These are phyloP conservation scores for Leptomonas pyrrhocoris DNA, from an alignment of 208 protist species.

Conservation along the genomic window DNA sequence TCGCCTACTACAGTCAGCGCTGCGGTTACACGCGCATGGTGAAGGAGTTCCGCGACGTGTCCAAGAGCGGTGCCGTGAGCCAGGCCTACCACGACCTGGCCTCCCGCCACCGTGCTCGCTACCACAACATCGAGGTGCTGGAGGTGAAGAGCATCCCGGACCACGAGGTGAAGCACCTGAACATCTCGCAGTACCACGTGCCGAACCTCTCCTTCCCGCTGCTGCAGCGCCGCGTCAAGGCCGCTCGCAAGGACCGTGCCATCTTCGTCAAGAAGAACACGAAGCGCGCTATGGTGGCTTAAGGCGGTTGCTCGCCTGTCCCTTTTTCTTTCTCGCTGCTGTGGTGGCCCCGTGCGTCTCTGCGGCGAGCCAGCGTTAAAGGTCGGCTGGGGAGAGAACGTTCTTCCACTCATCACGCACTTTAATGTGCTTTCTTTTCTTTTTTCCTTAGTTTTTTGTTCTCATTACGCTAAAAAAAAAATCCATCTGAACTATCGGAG, in stretches of 20 bases:
- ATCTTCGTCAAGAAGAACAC: slow-evolving; percentile 86
- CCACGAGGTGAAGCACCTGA: slow-evolving; percentile 79
- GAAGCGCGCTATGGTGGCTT: slow-evolving; percentile 80
- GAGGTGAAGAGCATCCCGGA: slow-evolving; percentile 90
- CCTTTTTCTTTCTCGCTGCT: background rate
- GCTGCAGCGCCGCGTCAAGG: slow-evolving; percentile 86
- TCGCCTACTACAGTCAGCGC: slow-evolving; percentile 98
- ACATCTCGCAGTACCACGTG: slow-evolving; percentile 94
- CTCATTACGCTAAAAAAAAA: background rate
- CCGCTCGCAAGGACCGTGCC: slow-evolving; percentile 79
- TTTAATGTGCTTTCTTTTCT: background rate
- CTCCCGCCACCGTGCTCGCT: slow-evolving; percentile 95
- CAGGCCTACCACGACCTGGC: slow-evolving; percentile 98
- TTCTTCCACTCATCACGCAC: slow-evolving; percentile 5
- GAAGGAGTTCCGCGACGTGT: slow-evolving; percentile 99
- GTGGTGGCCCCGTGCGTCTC: background rate
- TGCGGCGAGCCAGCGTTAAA: background rate
- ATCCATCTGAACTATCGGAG: no score
- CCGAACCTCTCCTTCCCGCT: slow-evolving; percentile 96
- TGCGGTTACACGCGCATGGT: slow-evolving; percentile 99
- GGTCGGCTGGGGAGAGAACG: background rate
- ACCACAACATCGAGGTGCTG: slow-evolving; percentile 97
- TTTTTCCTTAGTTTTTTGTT: slow-evolving; percentile 22
- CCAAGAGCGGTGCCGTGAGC: slow-evolving; percentile 95
- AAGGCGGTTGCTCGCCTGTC: slow-evolving; percentile 19